Conservation (phyloP, 768 basidiomycete genomes). For the Lactifluus piperatus region DNA sequence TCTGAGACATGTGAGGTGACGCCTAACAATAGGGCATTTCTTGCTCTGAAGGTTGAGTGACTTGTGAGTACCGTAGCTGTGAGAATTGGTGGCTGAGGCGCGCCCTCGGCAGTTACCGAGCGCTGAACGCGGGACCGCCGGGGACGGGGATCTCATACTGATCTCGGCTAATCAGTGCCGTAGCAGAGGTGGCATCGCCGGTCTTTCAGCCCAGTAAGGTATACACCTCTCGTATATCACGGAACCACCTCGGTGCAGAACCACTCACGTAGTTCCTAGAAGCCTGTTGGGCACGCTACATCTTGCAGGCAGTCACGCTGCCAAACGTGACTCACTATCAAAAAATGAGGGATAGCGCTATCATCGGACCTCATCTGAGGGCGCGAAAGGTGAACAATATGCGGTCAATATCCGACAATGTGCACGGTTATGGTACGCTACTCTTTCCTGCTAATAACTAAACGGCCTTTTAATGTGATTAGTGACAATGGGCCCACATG, state of each 20-base stretch:
- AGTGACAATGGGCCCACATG: conserved; percentile 23
- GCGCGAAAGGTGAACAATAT: neutral
- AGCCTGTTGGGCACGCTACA: conserved; percentile 3
- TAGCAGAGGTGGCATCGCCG: neutral
- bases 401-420: conserved; percentile 10
- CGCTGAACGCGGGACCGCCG: neutral
- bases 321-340: neutral
- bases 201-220: neutral
- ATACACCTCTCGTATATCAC: neutral
- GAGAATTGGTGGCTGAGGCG: neutral
- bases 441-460: neutral
- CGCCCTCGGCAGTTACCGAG: neutral
- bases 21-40: no score
- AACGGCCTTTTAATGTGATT: neutral
- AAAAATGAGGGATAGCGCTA: neutral
- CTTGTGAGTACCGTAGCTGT: no score
- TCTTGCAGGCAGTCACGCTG: conserved; percentile 5
- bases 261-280: neutral
- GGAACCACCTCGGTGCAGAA: neutral
- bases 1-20: neutral
- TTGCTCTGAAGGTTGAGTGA: no score
- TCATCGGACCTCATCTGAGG: neutral
- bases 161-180: conserved; percentile 1
- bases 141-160: conserved; percentile 3
- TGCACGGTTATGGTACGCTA: conserved; percentile 9